Evolutionary conservation across 202 grass and related monocot species (phyloP).

Genomic region (Dendrocalamus latiflorus): DNA sequence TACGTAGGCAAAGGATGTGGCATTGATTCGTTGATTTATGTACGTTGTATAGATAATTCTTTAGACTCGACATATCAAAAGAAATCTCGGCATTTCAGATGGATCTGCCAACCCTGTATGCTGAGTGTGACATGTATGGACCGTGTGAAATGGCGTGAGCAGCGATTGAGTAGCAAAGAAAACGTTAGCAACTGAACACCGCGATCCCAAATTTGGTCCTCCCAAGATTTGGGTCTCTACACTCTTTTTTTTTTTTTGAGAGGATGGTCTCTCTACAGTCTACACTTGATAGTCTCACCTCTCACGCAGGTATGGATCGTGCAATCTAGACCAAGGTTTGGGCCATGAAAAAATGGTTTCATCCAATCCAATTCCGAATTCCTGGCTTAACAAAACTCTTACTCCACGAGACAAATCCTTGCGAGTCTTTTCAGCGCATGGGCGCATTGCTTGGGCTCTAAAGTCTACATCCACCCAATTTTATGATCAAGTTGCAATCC

Average conservation of each 20-base stretch:
- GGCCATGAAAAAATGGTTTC: too few relatives aligned
- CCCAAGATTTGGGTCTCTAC: not conserved
- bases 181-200: not conserved
- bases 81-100: not conserved
- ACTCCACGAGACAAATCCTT: not conserved
- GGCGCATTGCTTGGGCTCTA: not conserved
- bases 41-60: conserved; percentile 9
- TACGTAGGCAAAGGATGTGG: not conserved
- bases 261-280: too few relatives aligned
- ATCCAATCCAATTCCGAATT: too few relatives aligned
- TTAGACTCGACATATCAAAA: not conserved
- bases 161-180: not conserved
- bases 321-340: too few relatives aligned
- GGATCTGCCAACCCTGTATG: not conserved
- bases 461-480: not conserved
- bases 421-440: not conserved
- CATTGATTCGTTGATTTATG: conserved; percentile 24
- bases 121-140: not conserved
- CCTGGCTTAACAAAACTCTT: not conserved
- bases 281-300: too few relatives aligned
- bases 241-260: too few relatives aligned
- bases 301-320: too few relatives aligned
- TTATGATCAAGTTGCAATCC: not conserved
- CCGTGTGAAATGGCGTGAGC: not conserved
- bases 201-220: not conserved